Evolutionary conservation across 805 yeast genomes (phyloP), one percentile per base, ranked within the genome.

Genomic region (Torulaspora gathmanii): DNA sequence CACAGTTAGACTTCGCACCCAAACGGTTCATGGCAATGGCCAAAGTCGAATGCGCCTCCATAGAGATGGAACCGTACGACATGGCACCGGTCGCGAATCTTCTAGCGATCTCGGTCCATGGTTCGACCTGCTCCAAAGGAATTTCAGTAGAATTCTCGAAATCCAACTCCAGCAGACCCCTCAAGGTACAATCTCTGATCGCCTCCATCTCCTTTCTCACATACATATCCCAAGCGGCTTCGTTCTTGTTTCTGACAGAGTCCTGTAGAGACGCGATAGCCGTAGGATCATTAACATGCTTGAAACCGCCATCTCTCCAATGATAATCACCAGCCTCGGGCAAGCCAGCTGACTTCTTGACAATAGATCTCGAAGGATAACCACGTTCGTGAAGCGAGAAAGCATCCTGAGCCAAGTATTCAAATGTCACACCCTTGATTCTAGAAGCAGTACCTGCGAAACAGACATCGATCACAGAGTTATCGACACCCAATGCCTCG

Each of bases 11-110:
- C 70, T 90, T 93, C 56, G 97, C 99, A 43, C 98, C 98, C 53
- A 91, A 75, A 66, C 98, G 77, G 74, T 91, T 91, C 99, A 91
- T 91, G 37, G 99, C 99, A 45, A 91, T 95, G 11, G 99, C 99
- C 57, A 91, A 73, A 9, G 99, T 91, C 3, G 97, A 88, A 70
- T 91, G 99, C 2, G 97, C 90, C 70, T 91, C 99, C 95, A 90
- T 86, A 4, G 98, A 91, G 63, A 91, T 91, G 39, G 98, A 91
- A 63, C 99, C 99, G 63, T 93, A 91, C 1, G 97, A 90, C 99
- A 91, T 91, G 42, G 99, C 99, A 72, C 99, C 99, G n/a, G 99
- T 90, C 53, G 90, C 90, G 65, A 93, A 93, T 60, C 99, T 79
- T 59, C 96, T 82, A 27, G 90, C 99, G 66, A 91, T 91, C 68